Conservation (phyloP, 2,329 filamentous ascomycete genomes). For the Sclerotinia subarctica region DNA sequence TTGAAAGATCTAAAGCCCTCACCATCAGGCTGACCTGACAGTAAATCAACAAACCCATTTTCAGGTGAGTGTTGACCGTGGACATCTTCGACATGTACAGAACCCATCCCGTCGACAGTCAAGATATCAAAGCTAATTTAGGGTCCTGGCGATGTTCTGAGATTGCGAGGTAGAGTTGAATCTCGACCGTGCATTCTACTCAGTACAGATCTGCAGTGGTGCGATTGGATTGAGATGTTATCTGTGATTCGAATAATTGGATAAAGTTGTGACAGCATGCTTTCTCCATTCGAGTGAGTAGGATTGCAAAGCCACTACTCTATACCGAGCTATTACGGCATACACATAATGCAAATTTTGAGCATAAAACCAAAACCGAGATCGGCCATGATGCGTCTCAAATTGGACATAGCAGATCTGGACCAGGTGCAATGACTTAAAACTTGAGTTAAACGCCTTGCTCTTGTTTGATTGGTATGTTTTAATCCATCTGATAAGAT, state of each 20-base stretch:
- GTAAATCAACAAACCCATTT: conserved; percentile 13
- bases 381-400: neutral
- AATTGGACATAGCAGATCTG: neutral
- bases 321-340: neutral
- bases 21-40: conserved; percentile 17
- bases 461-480: neutral
- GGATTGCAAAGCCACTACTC: conserved; percentile 1
- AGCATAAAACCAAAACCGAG: conserved; percentile 7
- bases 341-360: neutral
- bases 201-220: neutral
- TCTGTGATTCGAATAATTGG: neutral
- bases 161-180: neutral
- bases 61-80: conserved; percentile 10
- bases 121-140: neutral
- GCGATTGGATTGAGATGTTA: neutral
- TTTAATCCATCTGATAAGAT: neutral
- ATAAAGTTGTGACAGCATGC: neutral
- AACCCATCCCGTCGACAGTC: conserved; percentile 22
- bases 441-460: too few relatives aligned
- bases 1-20: conserved; percentile 34
- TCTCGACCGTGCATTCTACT: neutral
- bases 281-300: neutral
- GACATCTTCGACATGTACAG: conserved; percentile 19
- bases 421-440: neutral
- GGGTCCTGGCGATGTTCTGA: neutral